Evolutionary conservation across 139 green algal genomes (phyloP).

Genomic region (Chlorella sorokiniana): DNA sequence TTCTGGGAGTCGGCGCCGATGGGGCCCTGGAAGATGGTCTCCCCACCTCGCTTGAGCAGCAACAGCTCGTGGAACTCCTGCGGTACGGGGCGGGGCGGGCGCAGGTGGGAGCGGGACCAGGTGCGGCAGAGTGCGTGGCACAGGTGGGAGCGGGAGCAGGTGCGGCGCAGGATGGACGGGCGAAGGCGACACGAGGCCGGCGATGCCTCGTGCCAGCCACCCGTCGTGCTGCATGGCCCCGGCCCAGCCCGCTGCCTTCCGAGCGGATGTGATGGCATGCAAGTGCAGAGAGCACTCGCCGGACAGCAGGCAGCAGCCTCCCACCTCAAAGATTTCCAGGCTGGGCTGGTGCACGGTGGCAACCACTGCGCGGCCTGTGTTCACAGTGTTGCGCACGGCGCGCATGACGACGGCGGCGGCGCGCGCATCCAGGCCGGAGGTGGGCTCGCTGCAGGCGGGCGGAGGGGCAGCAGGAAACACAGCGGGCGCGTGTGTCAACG

Average conservation of each 20-base stretch:
- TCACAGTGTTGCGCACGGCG: slow-evolving; percentile 37
- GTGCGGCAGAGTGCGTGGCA: neutral
- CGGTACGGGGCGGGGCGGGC: no score
- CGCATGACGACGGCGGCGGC: slow-evolving; percentile 56
- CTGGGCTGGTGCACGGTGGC: slow-evolving; percentile 63
- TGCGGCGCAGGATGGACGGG: neutral
- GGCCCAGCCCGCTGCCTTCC: neutral
- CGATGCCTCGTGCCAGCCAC: neutral
- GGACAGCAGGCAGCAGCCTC: no score
- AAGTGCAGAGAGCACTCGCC: no score
- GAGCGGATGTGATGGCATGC: no score
- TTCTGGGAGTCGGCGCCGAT: slow-evolving; percentile 49
- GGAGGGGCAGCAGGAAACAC: neutral
- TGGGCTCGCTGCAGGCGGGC: slow-evolving; percentile 24
- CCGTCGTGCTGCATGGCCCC: neutral
- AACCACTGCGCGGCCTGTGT: slow-evolving; percentile 41
- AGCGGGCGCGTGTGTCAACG: neutral
- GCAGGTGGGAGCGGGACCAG: neutral
- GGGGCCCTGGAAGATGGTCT: slow-evolving; percentile 60
- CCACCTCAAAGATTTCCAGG: slow-evolving; percentile 49
- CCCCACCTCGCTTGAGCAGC: slow-evolving; percentile 65
- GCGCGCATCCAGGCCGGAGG: slow-evolving; percentile 47
- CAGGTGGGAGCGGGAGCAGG: neutral
- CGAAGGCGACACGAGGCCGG: neutral
- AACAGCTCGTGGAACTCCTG: slow-evolving; percentile 62